Evolutionary conservation across 2,329 filamentous ascomycete species (phyloP), one percentile per base, ranked within the genome.

Genomic region (Plenodomus lindquistii): DNA sequence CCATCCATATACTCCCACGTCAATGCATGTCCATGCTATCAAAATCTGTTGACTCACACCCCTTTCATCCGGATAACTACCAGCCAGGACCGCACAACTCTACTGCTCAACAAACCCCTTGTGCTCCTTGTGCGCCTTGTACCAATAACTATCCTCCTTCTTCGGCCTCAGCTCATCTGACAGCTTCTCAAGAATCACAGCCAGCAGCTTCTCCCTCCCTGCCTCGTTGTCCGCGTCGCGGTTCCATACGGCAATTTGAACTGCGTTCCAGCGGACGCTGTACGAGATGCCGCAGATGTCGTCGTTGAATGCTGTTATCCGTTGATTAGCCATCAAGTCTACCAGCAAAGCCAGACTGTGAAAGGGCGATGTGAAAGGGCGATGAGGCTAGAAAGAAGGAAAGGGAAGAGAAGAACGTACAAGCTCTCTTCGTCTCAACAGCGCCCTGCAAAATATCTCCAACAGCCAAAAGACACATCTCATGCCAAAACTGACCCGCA

Each of bases 191-290:
- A 96, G 77, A 43, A 96, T 85, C 40, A 84, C 87, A 54, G 83
- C 77, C 40, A 92, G 80, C 50, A 97, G 81, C 55, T 79, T 83
- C 67, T 93, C 85, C 60, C 94, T 83, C 5, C 91, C 94, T 60
- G 83, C 85, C 66, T 89, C 81, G 73, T 94, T 91, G 51, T 85
- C 86, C 18, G 86, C 86, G 66, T 96, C 88, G 54, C 94, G 89
- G 76, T 96, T 94, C 93, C 93, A 97, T 66, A 97, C 84, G 61
- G 89, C 88, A 69, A 97, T 87, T 55, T 96, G 84, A 70, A 93
- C 86, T 22, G 86, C 88, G 75, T 92, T 96, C 81, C 94, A 95
- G 63, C 92, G 87, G 48, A 93, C 89, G 1, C 88, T 91, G 57
- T 94, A 85, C 36, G 89, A 90, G 39, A 97, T 86, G 42, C 93